Evolutionary conservation across 2,329 filamentous ascomycete species (phyloP).

Genomic region (Cladobotryum protrusum): DNA sequence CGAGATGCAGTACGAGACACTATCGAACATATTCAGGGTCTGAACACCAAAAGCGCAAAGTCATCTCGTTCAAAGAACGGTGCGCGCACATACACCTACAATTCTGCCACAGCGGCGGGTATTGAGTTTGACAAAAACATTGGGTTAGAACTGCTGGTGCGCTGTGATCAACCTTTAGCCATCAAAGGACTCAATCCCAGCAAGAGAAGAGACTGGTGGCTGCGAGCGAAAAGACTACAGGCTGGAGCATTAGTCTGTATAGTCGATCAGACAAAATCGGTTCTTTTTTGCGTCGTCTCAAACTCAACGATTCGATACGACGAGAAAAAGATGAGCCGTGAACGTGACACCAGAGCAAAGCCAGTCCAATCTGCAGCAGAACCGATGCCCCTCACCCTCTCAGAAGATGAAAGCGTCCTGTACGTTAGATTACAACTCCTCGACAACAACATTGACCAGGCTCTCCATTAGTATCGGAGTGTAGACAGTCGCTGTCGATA

Average conservation of each 20-base stretch:
- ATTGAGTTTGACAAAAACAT: conserved; percentile 29
- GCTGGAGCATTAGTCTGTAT: conserved; percentile 45
- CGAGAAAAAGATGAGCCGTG: conserved; percentile 13
- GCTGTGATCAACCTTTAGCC: conserved; percentile 39
- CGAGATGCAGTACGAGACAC: conserved; percentile 40
- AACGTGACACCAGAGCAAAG: conserved; percentile 5
- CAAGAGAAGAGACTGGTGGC: conserved; percentile 45
- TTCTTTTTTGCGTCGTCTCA: conserved; percentile 38
- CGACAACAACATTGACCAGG: conserved; percentile 19
- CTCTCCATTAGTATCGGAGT: conserved; percentile 25
- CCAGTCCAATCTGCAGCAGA: conserved; percentile 10
- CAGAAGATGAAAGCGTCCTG: conserved; percentile 23
- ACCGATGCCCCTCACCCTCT: conserved; percentile 20
- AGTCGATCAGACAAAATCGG: conserved; percentile 31
- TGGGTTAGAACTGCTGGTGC: conserved; percentile 39
- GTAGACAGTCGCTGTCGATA: conserved; percentile 15
- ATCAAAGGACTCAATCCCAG: conserved; percentile 16
- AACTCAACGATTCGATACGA: conserved; percentile 12
- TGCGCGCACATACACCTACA: conserved; percentile 22
- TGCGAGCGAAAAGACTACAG: conserved; percentile 40
- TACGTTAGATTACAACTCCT: conserved; percentile 27
- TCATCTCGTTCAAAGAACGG: conserved; percentile 10
- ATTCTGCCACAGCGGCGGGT: conserved; percentile 24
- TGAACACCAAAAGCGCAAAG: background rate
- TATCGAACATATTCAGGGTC: conserved; percentile 26